Evolutionary conservation across 2,329 filamentous ascomycete genomes (phyloP), one percentile per base, ranked within the genome.

Genomic region (Thelonectria discophora): DNA sequence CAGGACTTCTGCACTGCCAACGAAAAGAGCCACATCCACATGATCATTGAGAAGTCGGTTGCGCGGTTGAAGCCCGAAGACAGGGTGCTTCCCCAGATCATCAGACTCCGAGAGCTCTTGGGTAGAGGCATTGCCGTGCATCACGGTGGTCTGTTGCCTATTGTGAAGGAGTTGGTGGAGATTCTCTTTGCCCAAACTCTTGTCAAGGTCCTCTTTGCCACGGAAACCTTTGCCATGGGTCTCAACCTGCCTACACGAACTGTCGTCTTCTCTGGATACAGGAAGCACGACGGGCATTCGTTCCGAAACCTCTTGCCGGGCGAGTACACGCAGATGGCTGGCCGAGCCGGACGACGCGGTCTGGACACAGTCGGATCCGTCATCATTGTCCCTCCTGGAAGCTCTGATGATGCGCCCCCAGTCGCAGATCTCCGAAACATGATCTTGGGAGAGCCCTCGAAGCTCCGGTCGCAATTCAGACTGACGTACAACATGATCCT

Each of bases 401-500:
- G 90, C 15, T 87, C 87, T 50, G 93, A 96, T 65, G 93, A 98
- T 78, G 93, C 94, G 17, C 95, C 95, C 3, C 92, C 94, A 2
- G 93, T 92, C 51, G 86, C 85, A 34, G 89, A 94, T 58, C 81
- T 99, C 56, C 87, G 92, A 60, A 91, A 93, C 73, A 98, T 99
- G 93, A 97, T 99, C 66, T 84, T 98, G 4, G 95, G 95, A 55
- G 92, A 97, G 72, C 94, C 95, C 32, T 97, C 93, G 24, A 98
- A 98, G 79, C 85, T 99, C 50, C 88, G 93, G 48, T 98, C 94
- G 7, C 95, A 99, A 74, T 99, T 99, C 82, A 88, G 95, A 63
- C 83, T 99, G 49, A 99, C 96, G 0, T 99, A 99, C 82, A 99
- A 98, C 79, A 99, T 99, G 95, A 99, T 99, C 63, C 82, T 99